Percentiles rank a stretch among this genome's conserved stretches.
phyloP scores from a whole-genome alignment of 2,329 filamentous ascomycete species.

The Fusarium sp. region DNA sequence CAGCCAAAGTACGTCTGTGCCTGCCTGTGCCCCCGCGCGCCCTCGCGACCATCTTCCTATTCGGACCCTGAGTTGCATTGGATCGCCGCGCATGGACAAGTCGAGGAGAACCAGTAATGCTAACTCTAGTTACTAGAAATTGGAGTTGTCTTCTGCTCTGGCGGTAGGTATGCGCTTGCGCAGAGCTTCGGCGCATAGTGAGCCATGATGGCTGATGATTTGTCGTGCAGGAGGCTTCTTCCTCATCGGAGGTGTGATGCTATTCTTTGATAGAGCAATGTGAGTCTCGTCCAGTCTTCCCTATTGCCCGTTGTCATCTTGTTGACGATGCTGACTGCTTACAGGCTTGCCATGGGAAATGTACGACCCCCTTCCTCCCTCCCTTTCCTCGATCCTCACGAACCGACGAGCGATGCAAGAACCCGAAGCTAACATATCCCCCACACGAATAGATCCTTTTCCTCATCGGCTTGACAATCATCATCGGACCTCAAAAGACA shows the following conservation, averaged over 20 bases:
- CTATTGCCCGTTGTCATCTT: constrained; percentile 67
- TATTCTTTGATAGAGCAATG: constrained; percentile 99
- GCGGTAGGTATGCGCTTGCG: constrained; percentile 74
- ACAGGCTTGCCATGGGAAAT: constrained; percentile 96
- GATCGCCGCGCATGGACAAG: background rate
- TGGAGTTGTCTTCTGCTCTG: constrained; percentile 97
- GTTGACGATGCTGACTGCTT: constrained; percentile 85
- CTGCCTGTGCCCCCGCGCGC: constrained; percentile 8
- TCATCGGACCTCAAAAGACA: constrained; percentile 93
- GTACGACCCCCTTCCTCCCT: constrained; percentile 60
- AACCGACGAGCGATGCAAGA: constrained; percentile 28
- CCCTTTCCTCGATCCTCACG: constrained; percentile 9
- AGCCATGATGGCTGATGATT: constrained; percentile 30
- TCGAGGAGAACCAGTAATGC: constrained; percentile 26
- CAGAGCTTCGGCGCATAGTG: constrained; percentile 36
- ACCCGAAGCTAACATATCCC: constrained; percentile 21
- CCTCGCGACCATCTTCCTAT: background rate
- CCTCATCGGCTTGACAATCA: constrained; percentile 93
- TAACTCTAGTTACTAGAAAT: constrained; percentile 75
- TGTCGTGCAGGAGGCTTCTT: constrained; percentile 83
- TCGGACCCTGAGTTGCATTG: background rate
- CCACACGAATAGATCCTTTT: constrained; percentile 82
- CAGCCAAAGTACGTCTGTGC: constrained; percentile 81
- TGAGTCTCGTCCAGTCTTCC: constrained; percentile 57
- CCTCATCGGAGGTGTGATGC: constrained; percentile 90